Evolutionary conservation across 305 asterid species (phyloP).

Genomic region (Fraxinus sp.): DNA sequence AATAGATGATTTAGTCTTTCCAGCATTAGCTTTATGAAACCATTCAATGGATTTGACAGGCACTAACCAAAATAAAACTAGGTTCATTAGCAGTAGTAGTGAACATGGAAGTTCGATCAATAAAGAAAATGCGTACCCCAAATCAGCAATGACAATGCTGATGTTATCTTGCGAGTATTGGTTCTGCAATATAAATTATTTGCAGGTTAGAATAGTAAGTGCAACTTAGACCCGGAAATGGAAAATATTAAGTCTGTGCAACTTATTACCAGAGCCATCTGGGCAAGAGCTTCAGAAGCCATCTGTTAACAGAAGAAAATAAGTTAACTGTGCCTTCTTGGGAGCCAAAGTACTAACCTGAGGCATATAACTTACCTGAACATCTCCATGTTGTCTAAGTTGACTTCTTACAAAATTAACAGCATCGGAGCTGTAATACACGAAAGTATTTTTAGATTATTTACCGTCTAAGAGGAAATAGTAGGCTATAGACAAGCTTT

Average conservation of each 20-base stretch:
- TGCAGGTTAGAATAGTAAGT: neutral
- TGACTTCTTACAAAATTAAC: slow-evolving; percentile 68
- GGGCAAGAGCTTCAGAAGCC: slow-evolving; percentile 89
- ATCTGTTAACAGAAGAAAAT: slow-evolving; percentile 39
- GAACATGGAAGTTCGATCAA: neutral
- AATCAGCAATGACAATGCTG: slow-evolving; percentile 53
- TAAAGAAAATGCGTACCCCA: slow-evolving; percentile 50
- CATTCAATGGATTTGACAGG: slow-evolving; percentile 7
- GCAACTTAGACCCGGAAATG: neutral
- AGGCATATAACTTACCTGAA: slow-evolving; percentile 40
- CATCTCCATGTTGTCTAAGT: slow-evolving; percentile 70
- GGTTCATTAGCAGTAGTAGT: slow-evolving; percentile 4
- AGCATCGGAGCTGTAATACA: slow-evolving; percentile 56
- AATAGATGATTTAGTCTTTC: slow-evolving; percentile 1
- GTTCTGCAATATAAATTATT: slow-evolving; percentile 34
- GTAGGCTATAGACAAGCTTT: neutral
- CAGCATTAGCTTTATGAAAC: slow-evolving; percentile 6
- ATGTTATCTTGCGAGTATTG: slow-evolving; percentile 49
- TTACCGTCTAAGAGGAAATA: neutral
- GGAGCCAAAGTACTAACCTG: slow-evolving; percentile 1
- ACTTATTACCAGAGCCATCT: slow-evolving; percentile 70
- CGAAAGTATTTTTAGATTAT: slow-evolving; percentile 15
- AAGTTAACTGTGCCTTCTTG: slow-evolving; percentile 15
- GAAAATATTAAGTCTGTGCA: slow-evolving; percentile 7
- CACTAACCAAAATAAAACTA: neutral